These are phyloP conservation scores for Caloboletus firmus DNA, from an alignment of 1,284 basidiomycete species.

Conservation along the genomic window DNA sequence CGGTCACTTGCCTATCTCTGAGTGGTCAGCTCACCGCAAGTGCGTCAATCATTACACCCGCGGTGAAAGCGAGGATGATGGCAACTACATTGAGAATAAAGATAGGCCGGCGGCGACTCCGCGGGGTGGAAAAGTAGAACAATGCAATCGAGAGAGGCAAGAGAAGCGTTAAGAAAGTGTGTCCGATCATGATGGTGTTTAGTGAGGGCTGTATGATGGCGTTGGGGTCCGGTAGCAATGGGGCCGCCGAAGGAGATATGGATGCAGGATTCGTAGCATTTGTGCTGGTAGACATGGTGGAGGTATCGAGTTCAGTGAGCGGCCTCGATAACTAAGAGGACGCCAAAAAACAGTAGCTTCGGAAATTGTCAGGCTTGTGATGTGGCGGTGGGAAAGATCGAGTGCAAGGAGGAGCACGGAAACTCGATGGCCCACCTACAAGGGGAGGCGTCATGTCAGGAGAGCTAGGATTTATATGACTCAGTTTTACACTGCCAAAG, in stretches of 20 bases:
- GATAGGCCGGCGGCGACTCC: slow-evolving; percentile 25
- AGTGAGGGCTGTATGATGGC: slow-evolving; percentile 19
- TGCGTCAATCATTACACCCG: slow-evolving; percentile 26
- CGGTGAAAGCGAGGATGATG: slow-evolving; percentile 26
- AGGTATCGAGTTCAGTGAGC: not conserved
- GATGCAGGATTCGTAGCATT: slow-evolving; percentile 10
- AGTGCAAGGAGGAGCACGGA: not conserved
- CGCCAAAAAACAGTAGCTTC: not conserved
- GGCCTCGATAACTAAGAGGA: not conserved
- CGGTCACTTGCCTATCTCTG: not conserved
- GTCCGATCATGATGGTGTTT: slow-evolving; percentile 25
- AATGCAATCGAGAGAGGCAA: slow-evolving; percentile 33
- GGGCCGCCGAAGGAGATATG: slow-evolving; percentile 3
- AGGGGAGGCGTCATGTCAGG: not conserved
- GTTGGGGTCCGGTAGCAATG: not conserved
- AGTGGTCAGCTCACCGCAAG: slow-evolving; percentile 13
- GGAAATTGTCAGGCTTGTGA: not conserved
- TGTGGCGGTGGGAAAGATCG: not conserved
- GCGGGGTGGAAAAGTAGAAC: slow-evolving; percentile 33
- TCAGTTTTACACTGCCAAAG: not conserved
- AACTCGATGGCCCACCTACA: not conserved
- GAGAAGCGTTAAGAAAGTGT: slow-evolving; percentile 31
- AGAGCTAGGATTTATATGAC: slow-evolving; percentile 4
- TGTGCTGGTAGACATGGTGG: slow-evolving; percentile 17
- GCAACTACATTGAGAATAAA: slow-evolving; percentile 33